These are phyloP conservation scores for Plantago lanceolata DNA, from an alignment of 305 asterid species.

Conservation along the genomic window DNA sequence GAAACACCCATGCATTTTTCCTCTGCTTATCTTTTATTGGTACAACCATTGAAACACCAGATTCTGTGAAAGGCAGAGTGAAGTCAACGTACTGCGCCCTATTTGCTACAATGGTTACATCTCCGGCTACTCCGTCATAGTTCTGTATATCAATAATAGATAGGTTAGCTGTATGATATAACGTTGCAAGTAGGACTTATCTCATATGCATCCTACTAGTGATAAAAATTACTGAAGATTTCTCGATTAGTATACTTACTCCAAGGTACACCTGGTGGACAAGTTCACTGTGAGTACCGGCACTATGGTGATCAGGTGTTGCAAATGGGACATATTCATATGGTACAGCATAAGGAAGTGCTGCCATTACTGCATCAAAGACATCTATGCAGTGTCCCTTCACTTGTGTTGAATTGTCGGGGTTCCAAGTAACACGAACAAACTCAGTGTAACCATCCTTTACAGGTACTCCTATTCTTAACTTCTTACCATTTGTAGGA, in stretches of 20 bases:
- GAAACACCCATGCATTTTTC: conserved; percentile 46
- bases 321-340: conserved; percentile 52
- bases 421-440: conserved; percentile 34
- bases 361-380: conserved; percentile 48
- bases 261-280: conserved; percentile 47
- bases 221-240: too few species aligned
- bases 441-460: conserved; percentile 44
- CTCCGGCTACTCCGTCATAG: conserved; percentile 54
- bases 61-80: conserved; percentile 53
- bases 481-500: conserved; percentile 46
- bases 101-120: conserved; percentile 49
- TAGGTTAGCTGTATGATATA: background rate
- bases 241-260: conserved; percentile 29
- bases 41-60: conserved; percentile 57
- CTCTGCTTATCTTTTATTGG: conserved; percentile 31
- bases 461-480: conserved; percentile 51
- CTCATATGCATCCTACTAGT: background rate
- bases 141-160: conserved; percentile 30
- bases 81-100: conserved; percentile 55
- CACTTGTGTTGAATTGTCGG: conserved; percentile 32
- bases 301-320: conserved; percentile 25
- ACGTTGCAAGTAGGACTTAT: too few species aligned
- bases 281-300: conserved; percentile 44
- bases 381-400: conserved; percentile 50
- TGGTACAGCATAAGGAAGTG: conserved; percentile 39